phyloP scores from a whole-genome alignment of 2,329 filamentous ascomycete genomes.

The Colletotrichum orchidophilum region DNA sequence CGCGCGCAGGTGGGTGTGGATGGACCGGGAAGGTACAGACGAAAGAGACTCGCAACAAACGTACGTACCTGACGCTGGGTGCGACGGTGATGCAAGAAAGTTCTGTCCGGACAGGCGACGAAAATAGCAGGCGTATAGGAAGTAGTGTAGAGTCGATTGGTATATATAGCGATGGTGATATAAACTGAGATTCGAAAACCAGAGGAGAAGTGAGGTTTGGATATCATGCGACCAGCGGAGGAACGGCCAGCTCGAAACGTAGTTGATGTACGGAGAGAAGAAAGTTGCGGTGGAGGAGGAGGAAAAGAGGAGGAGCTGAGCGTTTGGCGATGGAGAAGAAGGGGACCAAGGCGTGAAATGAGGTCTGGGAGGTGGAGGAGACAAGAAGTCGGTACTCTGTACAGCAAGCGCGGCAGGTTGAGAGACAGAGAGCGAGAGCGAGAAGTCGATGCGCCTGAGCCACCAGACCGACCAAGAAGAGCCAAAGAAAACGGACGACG shows the following conservation, averaged over 20 bases:
- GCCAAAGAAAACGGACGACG: constrained; percentile 25
- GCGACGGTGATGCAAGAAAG: constrained; percentile 1
- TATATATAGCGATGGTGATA: not conserved
- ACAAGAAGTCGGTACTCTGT: not conserved
- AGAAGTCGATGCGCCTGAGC: constrained; percentile 26
- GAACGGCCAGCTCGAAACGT: not conserved
- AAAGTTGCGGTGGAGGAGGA: not conserved
- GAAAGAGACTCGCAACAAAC: constrained; percentile 9
- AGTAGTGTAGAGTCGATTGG: not conserved
- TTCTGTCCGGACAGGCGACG: not conserved
- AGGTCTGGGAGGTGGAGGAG: not conserved
- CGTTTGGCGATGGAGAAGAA: constrained; percentile 1
- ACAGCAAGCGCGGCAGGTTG: not conserved
- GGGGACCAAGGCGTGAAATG: constrained; percentile 2
- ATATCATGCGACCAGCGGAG: not conserved
- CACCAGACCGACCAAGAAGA: constrained; percentile 21
- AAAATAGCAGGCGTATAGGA: not conserved
- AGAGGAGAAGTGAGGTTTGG: not conserved
- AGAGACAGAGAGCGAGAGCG: not conserved
- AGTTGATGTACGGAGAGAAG: not conserved
- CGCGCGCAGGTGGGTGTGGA: not conserved
- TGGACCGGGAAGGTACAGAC: constrained; percentile 1
- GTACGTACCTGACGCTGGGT: constrained; percentile 16
- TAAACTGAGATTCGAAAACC: not conserved
- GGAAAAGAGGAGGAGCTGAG: not conserved